Evolutionary conservation across 73 alveolate species (phyloP).

Genomic region (Blepharisma japonicum): DNA sequence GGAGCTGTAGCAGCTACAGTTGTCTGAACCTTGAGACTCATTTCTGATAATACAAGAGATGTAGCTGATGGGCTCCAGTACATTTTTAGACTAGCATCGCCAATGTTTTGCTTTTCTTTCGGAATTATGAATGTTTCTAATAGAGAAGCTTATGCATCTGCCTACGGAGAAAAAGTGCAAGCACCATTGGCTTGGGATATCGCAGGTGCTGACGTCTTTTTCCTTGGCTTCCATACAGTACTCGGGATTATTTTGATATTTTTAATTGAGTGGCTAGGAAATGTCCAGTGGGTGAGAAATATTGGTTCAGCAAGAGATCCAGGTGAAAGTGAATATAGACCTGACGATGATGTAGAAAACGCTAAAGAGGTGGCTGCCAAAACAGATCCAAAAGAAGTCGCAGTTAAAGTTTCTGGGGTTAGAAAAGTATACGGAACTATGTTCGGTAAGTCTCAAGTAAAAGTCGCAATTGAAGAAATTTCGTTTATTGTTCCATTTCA

Average conservation of each 20-base stretch:
- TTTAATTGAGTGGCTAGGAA: constrained; percentile 18
- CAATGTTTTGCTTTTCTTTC: constrained; percentile 88
- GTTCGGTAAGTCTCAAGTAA: constrained; percentile 44
- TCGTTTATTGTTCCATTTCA: constrained; percentile 75
- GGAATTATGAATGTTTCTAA: constrained; percentile 73
- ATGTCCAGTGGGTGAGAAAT: neutral
- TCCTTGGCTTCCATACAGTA: constrained; percentile 36
- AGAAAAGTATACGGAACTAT: constrained; percentile 56
- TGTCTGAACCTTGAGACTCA: constrained; percentile 56
- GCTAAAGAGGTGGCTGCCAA: constrained; percentile 61
- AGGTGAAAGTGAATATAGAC: neutral
- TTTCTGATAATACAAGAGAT: constrained; percentile 42
- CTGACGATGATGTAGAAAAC: constrained; percentile 73
- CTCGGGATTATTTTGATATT: neutral
- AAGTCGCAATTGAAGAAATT: constrained; percentile 65
- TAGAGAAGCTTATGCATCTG: constrained; percentile 39
- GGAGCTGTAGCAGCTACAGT: constrained; percentile 50
- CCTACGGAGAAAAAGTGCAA: constrained; percentile 32
- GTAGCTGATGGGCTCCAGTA: constrained; percentile 64
- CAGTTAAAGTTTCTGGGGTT: constrained; percentile 62
- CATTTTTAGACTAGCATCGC: constrained; percentile 75
- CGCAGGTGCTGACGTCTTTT: constrained; percentile 46
- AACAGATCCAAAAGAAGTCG: constrained; percentile 38
- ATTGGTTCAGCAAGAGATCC: constrained; percentile 18
- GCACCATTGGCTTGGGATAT: constrained; percentile 42